A percentile compares a stretch with the other conserved stretches of the same genome.
Evolutionary conservation across 805 yeast genomes (phyloP).

Genomic region (Saccharomyces paradoxus): DNA sequence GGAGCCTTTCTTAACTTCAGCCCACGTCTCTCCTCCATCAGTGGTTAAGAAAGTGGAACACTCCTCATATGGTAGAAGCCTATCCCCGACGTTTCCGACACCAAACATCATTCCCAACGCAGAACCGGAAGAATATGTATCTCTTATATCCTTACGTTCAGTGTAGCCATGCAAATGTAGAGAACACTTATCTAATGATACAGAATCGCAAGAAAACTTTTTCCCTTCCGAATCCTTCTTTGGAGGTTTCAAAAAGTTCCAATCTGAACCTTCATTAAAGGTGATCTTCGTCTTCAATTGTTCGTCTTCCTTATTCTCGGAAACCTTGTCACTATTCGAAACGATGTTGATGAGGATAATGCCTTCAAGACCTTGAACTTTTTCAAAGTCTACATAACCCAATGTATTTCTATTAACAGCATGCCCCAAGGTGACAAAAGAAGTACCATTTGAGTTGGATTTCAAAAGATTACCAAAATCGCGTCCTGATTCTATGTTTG

Average conservation of each 20-base stretch:
- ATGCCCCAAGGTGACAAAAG: slow-evolving; percentile 59
- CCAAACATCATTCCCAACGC: slow-evolving; percentile 85
- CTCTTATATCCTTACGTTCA: slow-evolving; percentile 75
- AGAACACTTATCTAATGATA: slow-evolving; percentile 56
- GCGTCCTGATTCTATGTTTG: slow-evolving; percentile 39
- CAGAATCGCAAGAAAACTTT: slow-evolving; percentile 44
- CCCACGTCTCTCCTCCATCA: slow-evolving; percentile 93
- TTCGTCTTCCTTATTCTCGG: slow-evolving; percentile 39
- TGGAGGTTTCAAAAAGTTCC: slow-evolving; percentile 72
- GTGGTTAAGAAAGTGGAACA: slow-evolving; percentile 67
- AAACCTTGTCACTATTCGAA: slow-evolving; percentile 39
- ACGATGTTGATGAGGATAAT: slow-evolving; percentile 69
- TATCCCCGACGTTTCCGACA: slow-evolving; percentile 82
- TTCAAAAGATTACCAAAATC: slow-evolving; percentile 78
- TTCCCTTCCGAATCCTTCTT: slow-evolving; percentile 51
- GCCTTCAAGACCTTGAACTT: slow-evolving; percentile 77
- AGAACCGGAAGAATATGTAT: slow-evolving; percentile 78
- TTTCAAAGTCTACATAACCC: slow-evolving; percentile 88
- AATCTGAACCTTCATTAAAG: slow-evolving; percentile 85
- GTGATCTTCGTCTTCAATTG: slow-evolving; percentile 64
- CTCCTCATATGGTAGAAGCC: slow-evolving; percentile 40
- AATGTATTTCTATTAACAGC: slow-evolving; percentile 62
- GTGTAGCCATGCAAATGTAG: slow-evolving; percentile 86
- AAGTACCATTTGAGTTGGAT: slow-evolving; percentile 87
- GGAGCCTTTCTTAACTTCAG: slow-evolving; percentile 62